Conservation (phyloP, 371 early-diverging fungal species). For the Mortierella sp. region DNA sequence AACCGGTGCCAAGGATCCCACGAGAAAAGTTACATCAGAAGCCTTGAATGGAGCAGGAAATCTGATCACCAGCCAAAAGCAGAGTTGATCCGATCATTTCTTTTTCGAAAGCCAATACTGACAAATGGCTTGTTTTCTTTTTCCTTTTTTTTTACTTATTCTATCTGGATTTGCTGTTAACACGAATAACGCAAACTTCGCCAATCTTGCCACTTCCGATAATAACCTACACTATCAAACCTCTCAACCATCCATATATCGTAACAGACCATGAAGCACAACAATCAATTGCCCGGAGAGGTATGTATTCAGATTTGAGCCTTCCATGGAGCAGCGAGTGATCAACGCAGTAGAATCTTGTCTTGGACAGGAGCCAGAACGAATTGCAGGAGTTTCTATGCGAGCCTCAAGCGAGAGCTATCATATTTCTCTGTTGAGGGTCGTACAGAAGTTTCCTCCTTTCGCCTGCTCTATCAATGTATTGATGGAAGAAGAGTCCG, state of each 20-base stretch:
- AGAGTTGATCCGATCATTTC: background rate
- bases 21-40: background rate
- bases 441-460: too few relatives aligned
- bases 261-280: constrained; percentile 88
- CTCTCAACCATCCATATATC: background rate
- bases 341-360: background rate
- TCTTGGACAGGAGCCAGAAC: too few relatives aligned
- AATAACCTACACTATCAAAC: too few relatives aligned
- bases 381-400: too few relatives aligned
- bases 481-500: too few relatives aligned
- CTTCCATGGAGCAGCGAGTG: background rate
- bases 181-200: too few relatives aligned
- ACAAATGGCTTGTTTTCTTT: background rate
- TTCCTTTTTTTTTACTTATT: background rate
- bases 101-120: background rate
- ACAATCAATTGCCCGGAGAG: constrained; percentile 97
- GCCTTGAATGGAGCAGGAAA: background rate
- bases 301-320: constrained; percentile 34
- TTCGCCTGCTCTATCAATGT: too few relatives aligned
- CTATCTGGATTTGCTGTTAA: too few relatives aligned
- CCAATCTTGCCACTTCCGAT: too few relatives aligned
- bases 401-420: too few relatives aligned
- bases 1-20: background rate
- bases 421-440: too few relatives aligned
- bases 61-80: background rate